Percentiles rank a stretch among this genome's conserved stretches.
Evolutionary conservation across 2,329 filamentous ascomycete genomes (phyloP).

Genomic region (Microcyclospora pomicola): DNA sequence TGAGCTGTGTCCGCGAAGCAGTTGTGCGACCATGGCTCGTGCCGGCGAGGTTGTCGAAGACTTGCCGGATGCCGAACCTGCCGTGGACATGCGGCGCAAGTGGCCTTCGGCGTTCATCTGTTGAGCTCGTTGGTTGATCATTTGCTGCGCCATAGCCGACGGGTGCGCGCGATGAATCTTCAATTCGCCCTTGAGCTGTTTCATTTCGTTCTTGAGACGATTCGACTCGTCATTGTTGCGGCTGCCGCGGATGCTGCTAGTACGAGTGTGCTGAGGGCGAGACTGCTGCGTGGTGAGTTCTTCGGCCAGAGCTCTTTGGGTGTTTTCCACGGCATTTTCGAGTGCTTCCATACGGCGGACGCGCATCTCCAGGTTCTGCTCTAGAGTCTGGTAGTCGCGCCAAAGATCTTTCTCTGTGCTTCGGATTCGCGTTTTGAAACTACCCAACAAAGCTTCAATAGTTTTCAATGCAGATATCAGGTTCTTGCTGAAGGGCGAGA

Average conservation of each 20-base stretch:
- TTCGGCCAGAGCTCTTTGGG: conserved; percentile 37
- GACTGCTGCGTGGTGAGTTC: conserved; percentile 30
- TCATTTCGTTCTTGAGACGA: conserved; percentile 47
- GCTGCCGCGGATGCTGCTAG: conserved; percentile 25
- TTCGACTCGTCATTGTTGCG: conserved; percentile 40
- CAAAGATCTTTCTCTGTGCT: conserved; percentile 78
- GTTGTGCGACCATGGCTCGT: conserved; percentile 33
- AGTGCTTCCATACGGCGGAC: conserved; percentile 78
- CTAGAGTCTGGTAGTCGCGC: conserved; percentile 78
- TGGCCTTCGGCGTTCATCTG: conserved; percentile 8
- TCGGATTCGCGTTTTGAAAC: conserved; percentile 69
- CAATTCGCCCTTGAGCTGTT: conserved; percentile 46
- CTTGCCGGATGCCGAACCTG: conserved; percentile 3
- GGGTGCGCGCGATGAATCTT: conserved; percentile 46
- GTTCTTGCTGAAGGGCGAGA: conserved; percentile 83
- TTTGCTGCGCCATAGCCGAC: conserved; percentile 20
- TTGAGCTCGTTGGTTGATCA: conserved; percentile 18
- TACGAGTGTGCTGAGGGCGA: conserved; percentile 18
- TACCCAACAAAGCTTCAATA: conserved; percentile 64
- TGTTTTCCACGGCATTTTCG: conserved; percentile 62
- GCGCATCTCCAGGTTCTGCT: conserved; percentile 64
- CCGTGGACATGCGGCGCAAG: conserved; percentile 9
- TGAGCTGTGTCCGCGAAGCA: conserved; percentile 42
- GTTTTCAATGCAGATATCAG: conserved; percentile 74
- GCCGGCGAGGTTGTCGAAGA: conserved; percentile 18